A percentile compares a stretch with the other conserved stretches of the same genome.
Conservation (phyloP, 164 flowering plant genomes). For the Vitis labrusca region DNA sequence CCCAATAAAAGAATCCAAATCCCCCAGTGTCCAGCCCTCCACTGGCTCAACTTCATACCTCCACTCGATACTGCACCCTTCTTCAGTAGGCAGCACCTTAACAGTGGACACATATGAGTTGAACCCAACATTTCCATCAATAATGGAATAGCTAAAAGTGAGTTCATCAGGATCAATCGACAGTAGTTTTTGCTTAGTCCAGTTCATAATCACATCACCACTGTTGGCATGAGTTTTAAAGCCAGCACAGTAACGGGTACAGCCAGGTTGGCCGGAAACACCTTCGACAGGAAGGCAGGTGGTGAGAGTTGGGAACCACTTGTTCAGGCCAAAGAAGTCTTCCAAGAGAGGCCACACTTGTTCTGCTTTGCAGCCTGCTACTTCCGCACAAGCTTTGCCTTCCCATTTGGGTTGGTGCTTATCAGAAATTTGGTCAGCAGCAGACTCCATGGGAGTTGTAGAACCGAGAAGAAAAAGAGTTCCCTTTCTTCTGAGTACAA, state of each 20-base stretch:
- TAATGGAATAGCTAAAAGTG: conserved; percentile 26
- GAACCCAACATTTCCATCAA: conserved; percentile 36
- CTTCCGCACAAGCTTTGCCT: conserved; percentile 31
- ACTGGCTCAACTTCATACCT: conserved; percentile 38
- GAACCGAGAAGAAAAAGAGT: not conserved
- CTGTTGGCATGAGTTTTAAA: conserved; percentile 15
- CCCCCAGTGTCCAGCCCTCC: conserved; percentile 36
- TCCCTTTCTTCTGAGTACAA: too few species aligned
- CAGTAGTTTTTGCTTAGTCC: conserved; percentile 39
- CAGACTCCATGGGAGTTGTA: not conserved
- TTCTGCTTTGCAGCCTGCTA: conserved; percentile 22
- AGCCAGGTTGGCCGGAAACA: conserved; percentile 34
- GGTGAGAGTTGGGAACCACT: conserved; percentile 44
- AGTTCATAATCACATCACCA: conserved; percentile 12
- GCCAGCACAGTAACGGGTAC: conserved; percentile 28
- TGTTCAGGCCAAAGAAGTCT: conserved; percentile 40
- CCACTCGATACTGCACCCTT: conserved; percentile 45
- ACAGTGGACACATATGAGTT: conserved; percentile 28
- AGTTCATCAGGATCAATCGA: conserved; percentile 20
- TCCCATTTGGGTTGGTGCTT: conserved; percentile 32
- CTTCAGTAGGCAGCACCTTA: conserved; percentile 18
- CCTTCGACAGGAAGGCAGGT: conserved; percentile 32
- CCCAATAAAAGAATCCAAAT: conserved; percentile 26
- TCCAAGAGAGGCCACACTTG: conserved; percentile 45
- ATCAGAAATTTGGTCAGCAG: not conserved